phyloP scores from a whole-genome alignment of 139 green algal species.

The Medakamo hakoo region DNA sequence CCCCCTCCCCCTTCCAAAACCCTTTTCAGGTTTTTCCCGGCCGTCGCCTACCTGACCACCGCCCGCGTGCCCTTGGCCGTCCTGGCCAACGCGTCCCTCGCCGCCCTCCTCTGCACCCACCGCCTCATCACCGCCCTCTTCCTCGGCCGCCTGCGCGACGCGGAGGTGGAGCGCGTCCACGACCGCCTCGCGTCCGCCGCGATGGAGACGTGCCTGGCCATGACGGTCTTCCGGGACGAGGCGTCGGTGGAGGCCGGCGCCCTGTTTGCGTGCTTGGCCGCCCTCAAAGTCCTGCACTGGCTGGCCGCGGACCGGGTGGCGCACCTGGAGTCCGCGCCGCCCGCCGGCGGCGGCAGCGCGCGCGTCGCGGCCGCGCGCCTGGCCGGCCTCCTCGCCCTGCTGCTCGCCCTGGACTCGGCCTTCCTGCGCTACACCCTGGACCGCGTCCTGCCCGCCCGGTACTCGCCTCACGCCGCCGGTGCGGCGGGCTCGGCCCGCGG shows the following conservation, averaged over 20 bases:
- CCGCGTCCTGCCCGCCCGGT: constrained; percentile 36
- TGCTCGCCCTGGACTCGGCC: constrained; percentile 34
- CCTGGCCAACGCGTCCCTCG: constrained; percentile 84
- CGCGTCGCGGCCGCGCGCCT: not conserved
- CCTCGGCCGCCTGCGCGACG: constrained; percentile 76
- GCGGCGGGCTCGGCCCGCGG: too few relatives aligned
- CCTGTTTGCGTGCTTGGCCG: constrained; percentile 85
- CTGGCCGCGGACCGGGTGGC: constrained; percentile 74
- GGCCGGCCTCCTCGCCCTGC: not conserved
- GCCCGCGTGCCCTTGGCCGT: constrained; percentile 82
- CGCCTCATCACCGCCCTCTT: constrained; percentile 74
- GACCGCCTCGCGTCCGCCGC: constrained; percentile 58
- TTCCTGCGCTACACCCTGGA: constrained; percentile 70
- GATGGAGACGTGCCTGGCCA: constrained; percentile 93
- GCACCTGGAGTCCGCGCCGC: constrained; percentile 87
- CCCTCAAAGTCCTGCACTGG: constrained; percentile 92
- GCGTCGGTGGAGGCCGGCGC: constrained; percentile 70
- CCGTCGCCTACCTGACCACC: constrained; percentile 75
- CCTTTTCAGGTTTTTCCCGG: constrained; percentile 73
- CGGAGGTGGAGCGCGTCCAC: constrained; percentile 83
- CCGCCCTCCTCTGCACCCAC: constrained; percentile 52
- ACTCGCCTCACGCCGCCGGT: too few relatives aligned
- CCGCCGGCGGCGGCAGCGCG: not conserved
- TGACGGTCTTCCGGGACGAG: constrained; percentile 94
- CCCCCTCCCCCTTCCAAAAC: not conserved